Evolutionary conservation across 202 grass and related monocot genomes (phyloP).

Genomic region (Panicum virgatum): DNA sequence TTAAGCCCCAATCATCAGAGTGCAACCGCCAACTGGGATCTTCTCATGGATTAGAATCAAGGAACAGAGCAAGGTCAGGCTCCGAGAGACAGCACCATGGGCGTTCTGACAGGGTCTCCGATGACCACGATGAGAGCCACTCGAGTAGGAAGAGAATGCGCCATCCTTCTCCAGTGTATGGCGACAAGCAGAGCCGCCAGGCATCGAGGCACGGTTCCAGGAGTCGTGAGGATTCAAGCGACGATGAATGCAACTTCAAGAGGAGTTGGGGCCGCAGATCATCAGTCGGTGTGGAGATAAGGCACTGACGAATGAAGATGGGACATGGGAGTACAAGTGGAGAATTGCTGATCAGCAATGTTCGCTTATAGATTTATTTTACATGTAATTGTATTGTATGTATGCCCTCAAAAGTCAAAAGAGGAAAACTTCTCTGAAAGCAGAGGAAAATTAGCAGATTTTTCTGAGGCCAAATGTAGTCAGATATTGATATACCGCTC

Average conservation of each 20-base stretch:
- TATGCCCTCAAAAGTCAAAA: background rate
- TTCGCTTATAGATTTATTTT: constrained; percentile 2
- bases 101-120: constrained; percentile 20
- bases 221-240: constrained; percentile 41
- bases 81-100: constrained; percentile 35
- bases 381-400: constrained; percentile 23
- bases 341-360: constrained; percentile 3
- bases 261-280: constrained; percentile 42
- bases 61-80: constrained; percentile 22
- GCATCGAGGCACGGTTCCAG: constrained; percentile 36
- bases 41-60: constrained; percentile 15
- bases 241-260: constrained; percentile 58
- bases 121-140: constrained; percentile 14
- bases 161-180: constrained; percentile 11
- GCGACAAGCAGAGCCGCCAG: constrained; percentile 1
- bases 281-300: constrained; percentile 1
- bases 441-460: background rate
- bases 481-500: background rate
- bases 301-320: constrained; percentile 34
- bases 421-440: background rate
- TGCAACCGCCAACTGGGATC: background rate
- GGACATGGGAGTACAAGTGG: background rate
- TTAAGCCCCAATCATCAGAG: constrained; percentile 2
- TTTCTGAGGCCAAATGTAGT: constrained; percentile 7
- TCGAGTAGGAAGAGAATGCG: constrained; percentile 37